These are phyloP conservation scores for Tylopilus orsonianus DNA, from an alignment of 1,284 basidiomycete species.

Conservation along the genomic window DNA sequence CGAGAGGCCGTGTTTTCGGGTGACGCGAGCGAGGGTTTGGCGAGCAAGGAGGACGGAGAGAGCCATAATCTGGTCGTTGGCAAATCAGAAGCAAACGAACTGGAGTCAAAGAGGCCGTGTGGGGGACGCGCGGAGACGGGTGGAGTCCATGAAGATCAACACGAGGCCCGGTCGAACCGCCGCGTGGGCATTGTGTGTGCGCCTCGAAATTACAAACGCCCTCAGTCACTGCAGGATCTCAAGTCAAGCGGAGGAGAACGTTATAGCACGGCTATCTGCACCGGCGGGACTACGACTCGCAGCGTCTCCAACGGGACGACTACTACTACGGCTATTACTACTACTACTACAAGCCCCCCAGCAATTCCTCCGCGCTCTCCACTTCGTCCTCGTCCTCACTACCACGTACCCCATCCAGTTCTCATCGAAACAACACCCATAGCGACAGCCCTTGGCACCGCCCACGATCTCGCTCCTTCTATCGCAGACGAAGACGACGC, in stretches of 20 bases:
- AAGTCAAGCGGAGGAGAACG: constrained; percentile 14
- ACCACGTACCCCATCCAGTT: not conserved
- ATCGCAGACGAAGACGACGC: constrained; percentile 8
- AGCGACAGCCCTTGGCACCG: constrained; percentile 8
- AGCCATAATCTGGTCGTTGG: constrained; percentile 1
- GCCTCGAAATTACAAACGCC: constrained; percentile 35
- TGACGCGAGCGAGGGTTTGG: constrained; percentile 19
- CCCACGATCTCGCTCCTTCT: not conserved
- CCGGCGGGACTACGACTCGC: constrained; percentile 7
- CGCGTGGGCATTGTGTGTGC: constrained; percentile 32
- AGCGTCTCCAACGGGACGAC: constrained; percentile 9
- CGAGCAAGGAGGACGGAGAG: constrained; percentile 1
- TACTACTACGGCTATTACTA: not conserved
- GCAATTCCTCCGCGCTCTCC: constrained; percentile 32
- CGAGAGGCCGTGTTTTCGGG: constrained; percentile 22
- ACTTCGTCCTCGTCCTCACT: constrained; percentile 23
- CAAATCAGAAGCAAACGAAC: constrained; percentile 12
- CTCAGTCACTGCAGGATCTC: constrained; percentile 32
- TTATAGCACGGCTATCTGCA: constrained; percentile 17
- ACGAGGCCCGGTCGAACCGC: constrained; percentile 30
- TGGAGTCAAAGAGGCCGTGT: constrained; percentile 5
- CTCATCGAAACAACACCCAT: constrained; percentile 13
- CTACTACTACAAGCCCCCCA: constrained; percentile 17
- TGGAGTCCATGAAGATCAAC: constrained; percentile 22
- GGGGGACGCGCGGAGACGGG: constrained; percentile 24